Conservation (phyloP, 2,329 filamentous ascomycete genomes). For the Aspergillus flavus region DNA sequence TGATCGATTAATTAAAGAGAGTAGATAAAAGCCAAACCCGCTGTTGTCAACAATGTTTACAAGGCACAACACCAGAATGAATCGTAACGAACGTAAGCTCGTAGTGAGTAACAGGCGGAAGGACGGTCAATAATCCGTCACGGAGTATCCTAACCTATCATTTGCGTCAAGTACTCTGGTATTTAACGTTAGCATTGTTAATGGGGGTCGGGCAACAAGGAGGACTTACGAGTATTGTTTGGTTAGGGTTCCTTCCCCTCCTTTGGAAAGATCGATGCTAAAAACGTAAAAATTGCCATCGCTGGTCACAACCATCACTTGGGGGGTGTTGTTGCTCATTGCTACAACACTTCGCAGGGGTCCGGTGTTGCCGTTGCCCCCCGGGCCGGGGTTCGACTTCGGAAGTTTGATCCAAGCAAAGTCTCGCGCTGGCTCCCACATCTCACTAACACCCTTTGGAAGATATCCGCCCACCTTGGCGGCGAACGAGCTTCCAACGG, state of each 20-base stretch:
- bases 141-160: conserved; percentile 42
- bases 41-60: background rate
- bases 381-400: conserved; percentile 52
- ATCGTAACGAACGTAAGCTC: conserved; percentile 13
- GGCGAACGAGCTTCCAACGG: conserved; percentile 85
- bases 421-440: conserved; percentile 93
- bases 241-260: conserved; percentile 86
- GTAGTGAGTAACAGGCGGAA: background rate
- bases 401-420: conserved; percentile 97
- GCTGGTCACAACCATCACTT: conserved; percentile 97
- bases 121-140: conserved; percentile 37
- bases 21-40: background rate
- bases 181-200: conserved; percentile 16
- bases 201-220: background rate
- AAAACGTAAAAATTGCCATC: conserved; percentile 95
- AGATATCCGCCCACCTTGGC: conserved; percentile 90
- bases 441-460: conserved; percentile 90
- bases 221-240: conserved; percentile 89
- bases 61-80: background rate
- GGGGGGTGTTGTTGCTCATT: conserved; percentile 90
- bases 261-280: conserved; percentile 90
- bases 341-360: conserved; percentile 90
- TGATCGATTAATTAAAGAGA: background rate
- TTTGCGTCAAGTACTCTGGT: conserved; percentile 48
- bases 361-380: conserved; percentile 43